Evolutionary conservation across 371 early-diverging fungal species (phyloP).

Genomic region (Mucor sp.): DNA sequence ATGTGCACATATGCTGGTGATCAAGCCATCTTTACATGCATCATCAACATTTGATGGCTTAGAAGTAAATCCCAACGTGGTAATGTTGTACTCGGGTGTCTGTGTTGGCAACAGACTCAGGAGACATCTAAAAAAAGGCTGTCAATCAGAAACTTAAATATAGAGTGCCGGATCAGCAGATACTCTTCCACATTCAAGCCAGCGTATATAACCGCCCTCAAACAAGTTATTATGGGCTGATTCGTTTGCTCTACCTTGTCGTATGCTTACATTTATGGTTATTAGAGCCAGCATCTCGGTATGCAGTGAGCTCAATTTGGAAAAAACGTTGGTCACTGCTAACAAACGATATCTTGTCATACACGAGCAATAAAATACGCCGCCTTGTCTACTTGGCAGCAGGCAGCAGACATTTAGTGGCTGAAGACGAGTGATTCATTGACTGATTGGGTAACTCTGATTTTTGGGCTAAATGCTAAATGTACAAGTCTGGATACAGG

Average conservation of each 20-base stretch:
- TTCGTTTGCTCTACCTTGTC: neutral
- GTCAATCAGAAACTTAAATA: no score
- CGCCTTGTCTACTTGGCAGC: neutral
- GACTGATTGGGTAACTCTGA: neutral
- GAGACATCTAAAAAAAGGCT: no score
- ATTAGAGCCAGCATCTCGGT: neutral
- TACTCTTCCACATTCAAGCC: no score
- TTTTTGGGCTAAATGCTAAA: neutral
- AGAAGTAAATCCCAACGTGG: no score
- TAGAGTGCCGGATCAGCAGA: no score
- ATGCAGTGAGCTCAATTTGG: neutral
- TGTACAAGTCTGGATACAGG: no score
- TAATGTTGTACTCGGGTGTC: no score
- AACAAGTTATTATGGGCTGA: neutral
- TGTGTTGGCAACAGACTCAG: no score
- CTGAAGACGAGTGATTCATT: neutral
- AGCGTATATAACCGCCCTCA: no score
- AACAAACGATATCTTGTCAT: neutral
- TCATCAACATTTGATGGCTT: no score
- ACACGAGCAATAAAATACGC: neutral
- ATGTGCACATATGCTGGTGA: neutral
- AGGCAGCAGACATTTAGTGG: neutral
- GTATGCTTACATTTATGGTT: neutral
- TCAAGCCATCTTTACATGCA: neutral
- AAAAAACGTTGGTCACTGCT: neutral